phyloP scores from a whole-genome alignment of 208 protist species.

The Trypanosoma caninum region DNA sequence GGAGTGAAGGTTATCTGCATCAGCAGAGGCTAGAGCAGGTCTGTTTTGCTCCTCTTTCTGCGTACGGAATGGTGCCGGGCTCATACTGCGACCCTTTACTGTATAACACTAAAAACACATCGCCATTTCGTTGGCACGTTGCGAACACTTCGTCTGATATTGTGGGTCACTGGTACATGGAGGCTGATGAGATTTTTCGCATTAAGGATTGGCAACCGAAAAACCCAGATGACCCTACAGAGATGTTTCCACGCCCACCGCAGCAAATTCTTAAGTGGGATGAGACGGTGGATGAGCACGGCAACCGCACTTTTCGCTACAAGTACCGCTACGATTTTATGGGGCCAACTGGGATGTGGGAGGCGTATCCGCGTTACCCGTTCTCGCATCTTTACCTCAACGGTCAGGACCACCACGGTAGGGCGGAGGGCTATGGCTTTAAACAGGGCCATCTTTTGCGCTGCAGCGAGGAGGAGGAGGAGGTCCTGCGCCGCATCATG shows the following conservation, averaged over 20 bases:
- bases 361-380: slow-evolving; percentile 87
- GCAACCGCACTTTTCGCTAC: slow-evolving; percentile 89
- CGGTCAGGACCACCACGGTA: slow-evolving; percentile 70
- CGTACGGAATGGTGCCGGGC: slow-evolving; percentile 88
- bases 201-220: slow-evolving; percentile 90
- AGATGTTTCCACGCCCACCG: slow-evolving; percentile 88
- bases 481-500: slow-evolving; percentile 89
- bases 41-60: slow-evolving; percentile 82
- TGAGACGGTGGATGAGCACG: slow-evolving; percentile 86
- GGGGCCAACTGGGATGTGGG: slow-evolving; percentile 84
- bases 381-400: slow-evolving; percentile 82
- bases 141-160: slow-evolving; percentile 79
- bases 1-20: slow-evolving; percentile 78
- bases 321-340: slow-evolving; percentile 89
- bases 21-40: slow-evolving; percentile 88
- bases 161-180: slow-evolving; percentile 91
- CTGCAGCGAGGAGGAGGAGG: slow-evolving; percentile 84
- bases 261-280: slow-evolving; percentile 85
- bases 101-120: slow-evolving; percentile 91
- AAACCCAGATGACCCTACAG: slow-evolving; percentile 82
- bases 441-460: slow-evolving; percentile 87
- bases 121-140: slow-evolving; percentile 87
- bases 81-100: slow-evolving; percentile 88
- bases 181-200: slow-evolving; percentile 83
- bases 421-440: slow-evolving; percentile 85